Evolutionary conservation across 305 asterid genomes (phyloP).

Genomic region (Fraxinus dipetala): DNA sequence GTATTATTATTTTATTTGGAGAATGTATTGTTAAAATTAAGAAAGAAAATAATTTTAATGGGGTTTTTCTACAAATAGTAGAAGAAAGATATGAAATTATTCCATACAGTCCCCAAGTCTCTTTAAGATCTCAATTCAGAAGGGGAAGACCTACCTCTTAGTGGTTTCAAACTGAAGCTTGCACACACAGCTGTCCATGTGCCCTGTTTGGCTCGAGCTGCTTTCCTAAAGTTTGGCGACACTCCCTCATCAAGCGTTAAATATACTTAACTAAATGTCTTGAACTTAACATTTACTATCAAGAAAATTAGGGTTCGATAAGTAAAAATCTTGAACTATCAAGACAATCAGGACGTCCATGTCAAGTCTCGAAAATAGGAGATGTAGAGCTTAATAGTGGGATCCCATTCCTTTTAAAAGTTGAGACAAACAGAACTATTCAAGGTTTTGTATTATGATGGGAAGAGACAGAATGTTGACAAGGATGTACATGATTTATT

Average conservation of each 20-base stretch:
- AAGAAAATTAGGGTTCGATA: neutral
- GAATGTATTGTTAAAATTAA: too few species aligned
- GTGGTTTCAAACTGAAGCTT: neutral
- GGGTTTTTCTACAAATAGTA: neutral
- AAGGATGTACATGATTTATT: neutral
- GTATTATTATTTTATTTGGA: too few species aligned
- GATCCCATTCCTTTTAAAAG: neutral
- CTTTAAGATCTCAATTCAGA: neutral
- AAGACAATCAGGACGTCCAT: neutral
- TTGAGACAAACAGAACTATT: neutral
- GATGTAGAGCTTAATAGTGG: neutral
- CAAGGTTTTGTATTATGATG: neutral
- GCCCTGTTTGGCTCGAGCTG: neutral
- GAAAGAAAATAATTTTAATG: too few species aligned
- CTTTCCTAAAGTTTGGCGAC: neutral
- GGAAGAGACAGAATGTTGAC: neutral
- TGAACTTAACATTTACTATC: neutral
- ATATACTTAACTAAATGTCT: neutral
- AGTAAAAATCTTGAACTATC: neutral
- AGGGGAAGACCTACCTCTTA: neutral
- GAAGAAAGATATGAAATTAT: too few species aligned
- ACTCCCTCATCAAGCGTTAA: neutral
- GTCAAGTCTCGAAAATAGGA: neutral
- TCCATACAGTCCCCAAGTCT: neutral
- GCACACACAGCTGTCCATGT: neutral